Conservation (phyloP, 1,284 basidiomycete genomes). For the Neonothopanus nambi region DNA sequence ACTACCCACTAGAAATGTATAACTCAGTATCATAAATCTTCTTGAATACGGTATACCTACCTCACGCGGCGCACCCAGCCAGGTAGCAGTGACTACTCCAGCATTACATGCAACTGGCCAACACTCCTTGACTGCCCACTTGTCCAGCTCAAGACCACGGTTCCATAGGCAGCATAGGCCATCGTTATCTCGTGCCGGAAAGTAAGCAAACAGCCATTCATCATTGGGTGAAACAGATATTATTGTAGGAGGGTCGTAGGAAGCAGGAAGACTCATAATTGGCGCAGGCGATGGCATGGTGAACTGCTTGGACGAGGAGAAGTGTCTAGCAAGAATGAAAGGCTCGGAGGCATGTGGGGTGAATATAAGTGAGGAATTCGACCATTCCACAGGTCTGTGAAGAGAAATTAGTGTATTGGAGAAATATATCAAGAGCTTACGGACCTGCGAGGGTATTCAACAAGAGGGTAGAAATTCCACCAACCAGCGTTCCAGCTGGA, state of each 20-base stretch:
- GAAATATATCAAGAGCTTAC: slow-evolving; percentile 16
- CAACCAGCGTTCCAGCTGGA: slow-evolving; percentile 61
- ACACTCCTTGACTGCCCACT: slow-evolving; percentile 60
- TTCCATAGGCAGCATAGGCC: slow-evolving; percentile 70
- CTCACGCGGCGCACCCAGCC: slow-evolving; percentile 62
- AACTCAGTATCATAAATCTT: slow-evolving; percentile 6
- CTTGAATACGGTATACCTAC: slow-evolving; percentile 34
- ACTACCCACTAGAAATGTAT: slow-evolving; percentile 45
- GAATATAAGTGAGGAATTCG: slow-evolving; percentile 65
- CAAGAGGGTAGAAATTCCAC: slow-evolving; percentile 70
- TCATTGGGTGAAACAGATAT: slow-evolving; percentile 60
- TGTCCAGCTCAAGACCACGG: slow-evolving; percentile 54
- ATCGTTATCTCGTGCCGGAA: slow-evolving; percentile 54
- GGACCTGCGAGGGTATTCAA: slow-evolving; percentile 57
- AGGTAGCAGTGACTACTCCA: slow-evolving; percentile 59
- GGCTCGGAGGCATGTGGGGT: slow-evolving; percentile 63
- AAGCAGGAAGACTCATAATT: slow-evolving; percentile 41
- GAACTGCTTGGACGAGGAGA: slow-evolving; percentile 69
- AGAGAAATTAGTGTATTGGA: slow-evolving; percentile 9
- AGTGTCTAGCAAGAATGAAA: slow-evolving; percentile 59
- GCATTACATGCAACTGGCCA: slow-evolving; percentile 54
- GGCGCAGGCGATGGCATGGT: slow-evolving; percentile 51
- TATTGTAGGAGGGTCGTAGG: slow-evolving; percentile 62
- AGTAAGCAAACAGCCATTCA: slow-evolving; percentile 73
- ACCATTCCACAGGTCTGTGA: slow-evolving; percentile 68